Evolutionary conservation across 208 protist genomes (phyloP), one percentile per base, ranked within the genome.

Genomic region (Trypanosoma grayi): DNA sequence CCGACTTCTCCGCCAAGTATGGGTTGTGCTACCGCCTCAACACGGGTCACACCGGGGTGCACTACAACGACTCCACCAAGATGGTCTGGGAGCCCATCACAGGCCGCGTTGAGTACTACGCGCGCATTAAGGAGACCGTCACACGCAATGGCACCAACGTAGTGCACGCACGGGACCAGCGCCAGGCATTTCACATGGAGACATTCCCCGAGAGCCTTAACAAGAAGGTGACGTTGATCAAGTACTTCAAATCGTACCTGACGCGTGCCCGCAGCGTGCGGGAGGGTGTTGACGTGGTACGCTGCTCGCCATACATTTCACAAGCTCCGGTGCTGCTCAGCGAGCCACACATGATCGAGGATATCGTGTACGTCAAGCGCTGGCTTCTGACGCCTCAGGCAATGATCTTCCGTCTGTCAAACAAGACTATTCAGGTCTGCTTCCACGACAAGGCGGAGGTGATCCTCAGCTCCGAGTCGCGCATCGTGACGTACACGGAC

Each of bases 51-150:
- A 85, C 95, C 53, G 98, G 98, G 16, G 97, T 92, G n/a, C 86
- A 96, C 74, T 99, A 98, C 80, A 99, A 99, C 80, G 98, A 99
- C 81, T 75, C 70, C 18, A 98, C 95, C 8, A 98, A 97, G 71
- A 97, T 99, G 40, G 77, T 98, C 27, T 92, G 94, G 75, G 75
- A 92, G 67, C 61, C 79, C 25, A 79, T 81, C 33, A 80, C 69
- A 39, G 78, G 72, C 36, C 75, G 77, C 16, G 79, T 93, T 25
- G 86, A 94, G 74, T 97, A 97, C 63, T 86, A 85, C 53, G 70
- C 73, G 27, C 65, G 77, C 6, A 69, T 87, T 33, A 85, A 93
- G 70, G 70, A 82, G 56, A 67, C 89, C 44, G 64, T 76, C 14
- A 30, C 44, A 27, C 60, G 47, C 37, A 50, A 27, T 14, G 48